Base-by-base conservation (phyloP, 805 yeast genomes). In the Lachancea waltii region DNA sequence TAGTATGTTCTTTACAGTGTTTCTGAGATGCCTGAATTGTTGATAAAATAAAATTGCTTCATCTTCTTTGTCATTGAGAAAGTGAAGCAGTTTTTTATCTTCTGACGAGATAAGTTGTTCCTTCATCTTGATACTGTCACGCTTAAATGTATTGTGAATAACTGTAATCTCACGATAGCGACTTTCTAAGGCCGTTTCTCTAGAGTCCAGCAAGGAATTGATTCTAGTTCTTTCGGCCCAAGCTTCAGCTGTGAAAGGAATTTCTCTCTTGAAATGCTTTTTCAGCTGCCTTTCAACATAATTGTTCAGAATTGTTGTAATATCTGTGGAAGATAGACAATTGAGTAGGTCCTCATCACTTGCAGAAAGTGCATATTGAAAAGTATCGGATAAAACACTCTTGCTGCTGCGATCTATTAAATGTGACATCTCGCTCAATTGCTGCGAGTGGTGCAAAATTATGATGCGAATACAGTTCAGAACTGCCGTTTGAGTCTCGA, bases 1-100 rank as follows among this genome's bases (percentile, higher is more conserved):
- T 10, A 14, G 19, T 3, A 14, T 5, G 14, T 17, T 19, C 9
- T n/a, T 13, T 2, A 5, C 16, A n/a, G 28, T 24, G 7, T 7
- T 32, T 9, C 20, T 16, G 9, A 37, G 22, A 5, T 32, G 30
- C 3, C 11, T 7, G 9, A 14, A 25, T 5, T 25, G 36, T 23
- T 37, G 36, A 8, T 18, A 34, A 24, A 40, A 44, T 5, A 48
- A 33, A 2, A 48, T 30, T 2, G 36, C 17, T 13, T 49, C 50
- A 16, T 54, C 92, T 35, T 71, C 73, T 41, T 68, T 71, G 55
- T 85, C 95, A 49, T 81, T 87, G 3, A 68, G 51, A 36, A 72
- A 69, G 22, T 86, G 65, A 41, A 72, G 68, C 41, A 63, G 68
- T 41, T 69, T 72, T 31, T 69, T 64, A 3, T 68, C 53, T 47